phyloP scores from a whole-genome alignment of 345 rosid species.

The Camelina neglecta region DNA sequence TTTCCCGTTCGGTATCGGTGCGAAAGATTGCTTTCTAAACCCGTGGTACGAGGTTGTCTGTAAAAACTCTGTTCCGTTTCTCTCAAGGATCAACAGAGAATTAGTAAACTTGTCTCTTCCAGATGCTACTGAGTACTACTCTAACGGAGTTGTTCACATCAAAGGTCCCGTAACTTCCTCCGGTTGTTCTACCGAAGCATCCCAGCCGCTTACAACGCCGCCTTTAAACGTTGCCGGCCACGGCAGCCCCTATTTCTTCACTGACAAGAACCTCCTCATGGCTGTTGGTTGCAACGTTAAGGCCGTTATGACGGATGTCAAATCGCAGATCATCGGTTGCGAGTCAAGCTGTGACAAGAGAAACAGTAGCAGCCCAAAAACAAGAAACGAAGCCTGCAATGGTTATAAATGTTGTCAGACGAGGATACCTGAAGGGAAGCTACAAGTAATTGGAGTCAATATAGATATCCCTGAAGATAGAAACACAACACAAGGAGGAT shows the following conservation, averaged over 20 bases:
- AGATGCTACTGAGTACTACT: background rate
- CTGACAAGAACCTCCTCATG: constrained; percentile 43
- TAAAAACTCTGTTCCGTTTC: constrained; percentile 35
- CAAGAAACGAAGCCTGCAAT: constrained; percentile 40
- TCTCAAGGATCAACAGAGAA: constrained; percentile 38
- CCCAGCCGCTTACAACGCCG: constrained; percentile 1
- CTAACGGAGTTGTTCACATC: constrained; percentile 32
- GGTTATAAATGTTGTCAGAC: constrained; percentile 58
- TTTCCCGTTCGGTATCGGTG: constrained; percentile 40
- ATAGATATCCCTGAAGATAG: constrained; percentile 12
- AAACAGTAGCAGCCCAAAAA: constrained; percentile 16
- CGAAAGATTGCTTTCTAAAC: constrained; percentile 37
- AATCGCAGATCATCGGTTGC: constrained; percentile 46
- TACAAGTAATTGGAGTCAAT: constrained; percentile 24
- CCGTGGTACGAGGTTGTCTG: constrained; percentile 46
- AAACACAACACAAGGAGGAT: constrained; percentile 22
- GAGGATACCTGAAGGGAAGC: constrained; percentile 39
- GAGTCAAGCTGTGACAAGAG: constrained; percentile 44
- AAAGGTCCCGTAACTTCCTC: constrained; percentile 39
- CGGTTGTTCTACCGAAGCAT: constrained; percentile 24
- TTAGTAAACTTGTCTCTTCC: constrained; percentile 32
- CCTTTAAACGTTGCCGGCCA: constrained; percentile 34
- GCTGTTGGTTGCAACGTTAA: constrained; percentile 51
- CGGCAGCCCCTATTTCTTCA: constrained; percentile 39
- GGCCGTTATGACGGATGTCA: background rate